Percentiles rank a stretch among this genome's conserved stretches.
Evolutionary conservation across 2,329 filamentous ascomycete genomes (phyloP).

Genomic region (Aspergillus arachidicola): DNA sequence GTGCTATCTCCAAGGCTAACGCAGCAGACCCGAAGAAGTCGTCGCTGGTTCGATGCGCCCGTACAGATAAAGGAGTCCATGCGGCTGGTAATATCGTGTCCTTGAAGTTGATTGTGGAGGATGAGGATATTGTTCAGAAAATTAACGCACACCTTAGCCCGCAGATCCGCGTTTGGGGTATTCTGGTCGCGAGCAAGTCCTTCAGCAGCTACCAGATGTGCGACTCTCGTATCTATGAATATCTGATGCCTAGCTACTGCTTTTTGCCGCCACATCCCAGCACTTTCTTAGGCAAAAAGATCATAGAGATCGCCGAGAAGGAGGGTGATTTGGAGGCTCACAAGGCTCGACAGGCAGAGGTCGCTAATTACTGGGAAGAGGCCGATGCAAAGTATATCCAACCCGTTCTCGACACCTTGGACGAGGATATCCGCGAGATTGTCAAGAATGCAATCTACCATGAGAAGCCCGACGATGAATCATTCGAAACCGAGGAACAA

Average conservation of each 20-base stretch:
- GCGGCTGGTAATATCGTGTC: conserved; percentile 95
- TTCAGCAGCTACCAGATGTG: conserved; percentile 96
- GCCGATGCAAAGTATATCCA: conserved; percentile 81
- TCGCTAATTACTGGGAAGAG: conserved; percentile 78
- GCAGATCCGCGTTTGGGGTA: conserved; percentile 95
- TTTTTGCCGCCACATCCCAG: conserved; percentile 90
- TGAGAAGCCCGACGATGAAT: conserved; percentile 32
- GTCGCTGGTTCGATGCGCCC: conserved; percentile 86
- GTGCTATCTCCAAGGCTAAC: conserved; percentile 95
- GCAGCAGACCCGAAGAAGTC: conserved; percentile 97
- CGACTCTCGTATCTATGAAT: conserved; percentile 96
- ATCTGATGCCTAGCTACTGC: conserved; percentile 89
- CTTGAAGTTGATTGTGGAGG: conserved; percentile 92
- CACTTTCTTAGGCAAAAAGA: conserved; percentile 79
- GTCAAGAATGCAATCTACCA: conserved; percentile 46
- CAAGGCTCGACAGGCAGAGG: conserved; percentile 71
- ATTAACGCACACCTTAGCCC: conserved; percentile 84
- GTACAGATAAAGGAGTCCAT: conserved; percentile 97
- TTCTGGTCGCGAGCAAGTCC: conserved; percentile 81
- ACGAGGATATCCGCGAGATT: conserved; percentile 44
- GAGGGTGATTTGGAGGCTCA: conserved; percentile 72
- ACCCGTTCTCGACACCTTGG: conserved; percentile 58
- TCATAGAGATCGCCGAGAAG: conserved; percentile 76
- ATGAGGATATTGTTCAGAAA: conserved; percentile 80
- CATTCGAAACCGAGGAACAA: conserved; percentile 11